A percentile compares a stretch with the other conserved stretches of the same genome.
Conservation (phyloP, 805 yeast genomes). For the Phaffomyces thermotolerans region DNA sequence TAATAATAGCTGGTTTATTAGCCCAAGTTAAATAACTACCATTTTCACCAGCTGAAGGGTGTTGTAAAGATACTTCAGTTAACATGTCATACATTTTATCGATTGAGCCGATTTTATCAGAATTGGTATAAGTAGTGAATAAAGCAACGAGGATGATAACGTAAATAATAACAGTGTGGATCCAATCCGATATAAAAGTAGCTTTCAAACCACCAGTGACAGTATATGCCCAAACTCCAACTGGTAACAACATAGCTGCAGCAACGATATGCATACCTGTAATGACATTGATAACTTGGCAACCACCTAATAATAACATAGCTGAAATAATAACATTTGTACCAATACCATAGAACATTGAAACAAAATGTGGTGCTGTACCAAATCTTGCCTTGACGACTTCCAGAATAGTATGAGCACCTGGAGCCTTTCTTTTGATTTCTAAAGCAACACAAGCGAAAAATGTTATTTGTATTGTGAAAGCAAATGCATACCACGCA, state of each 20-base stretch:
- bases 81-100: constrained; percentile 1
- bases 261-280: constrained; percentile 40
- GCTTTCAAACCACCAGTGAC: constrained; percentile 42
- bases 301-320: constrained; percentile 33
- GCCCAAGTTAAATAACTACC: background rate
- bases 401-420: constrained; percentile 33
- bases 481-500: constrained; percentile 28
- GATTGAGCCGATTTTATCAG: constrained; percentile 10
- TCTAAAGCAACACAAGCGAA: constrained; percentile 30
- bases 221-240: constrained; percentile 40
- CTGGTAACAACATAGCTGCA: constrained; percentile 34
- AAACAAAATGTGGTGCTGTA: constrained; percentile 26
- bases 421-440: constrained; percentile 32
- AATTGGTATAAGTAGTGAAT: constrained; percentile 24
- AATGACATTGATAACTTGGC: constrained; percentile 30
- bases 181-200: constrained; percentile 42
- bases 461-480: constrained; percentile 29
- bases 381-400: constrained; percentile 30
- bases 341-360: constrained; percentile 27
- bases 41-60: background rate
- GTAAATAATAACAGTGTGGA: constrained; percentile 27
- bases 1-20: constrained; percentile 10
- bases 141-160: constrained; percentile 25
- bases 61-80: background rate
- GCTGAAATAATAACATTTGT: constrained; percentile 31